Base-by-base conservation (phyloP, 768 basidiomycete genomes). In the Hebeloma cylindrosporum region DNA sequence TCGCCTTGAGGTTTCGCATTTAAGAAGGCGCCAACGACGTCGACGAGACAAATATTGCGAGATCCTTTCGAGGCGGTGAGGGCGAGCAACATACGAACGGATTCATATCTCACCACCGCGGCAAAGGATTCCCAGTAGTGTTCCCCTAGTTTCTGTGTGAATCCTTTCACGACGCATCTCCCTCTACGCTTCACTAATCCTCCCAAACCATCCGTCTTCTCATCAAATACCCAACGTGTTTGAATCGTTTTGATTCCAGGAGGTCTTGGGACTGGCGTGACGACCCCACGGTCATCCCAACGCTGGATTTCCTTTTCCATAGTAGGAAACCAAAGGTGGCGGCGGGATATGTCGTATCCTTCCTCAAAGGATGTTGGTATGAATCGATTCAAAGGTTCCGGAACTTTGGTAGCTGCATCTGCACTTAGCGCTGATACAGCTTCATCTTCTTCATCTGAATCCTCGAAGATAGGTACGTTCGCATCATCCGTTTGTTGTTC, bases 111-210 rank as follows among this genome's bases (percentile, higher is more conserved):
- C 6, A 25, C 26, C 1, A 33, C 40, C 2, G 50, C 11, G 3
- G 50, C 45, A 17, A 29, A 43, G 3, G 27, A 33, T 31, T 51
- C 20, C 3, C n/a, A 2, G 14, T 38, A 47, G 8, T 51, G 21
- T 2, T 48, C 32, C 2, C 47, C 51, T 23, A 43, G 51, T 5
- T 49, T 45, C 14, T 48, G 42, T 5, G 46, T 30, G n/a, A 31
- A 47, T 0, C 51, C 51, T 30, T 44, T 23, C 1, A 42, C 47
- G 4, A 53, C 43, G 10, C 48, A 14, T 14, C 51, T 9, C 2
- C 40, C 52, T 22, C 50, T 50, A n/a, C 40, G 18, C 13, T 25
- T 33, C 7, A 25, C 23, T 1, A 47, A 7, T 9, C 33, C 34
- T 3, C 40, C 40, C 9, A 39, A 16, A 3, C 13, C 38, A 16